Evolutionary conservation across 2,329 filamentous ascomycete genomes (phyloP), one percentile per base, ranked within the genome.

Genomic region (Epichloe bromicola): DNA sequence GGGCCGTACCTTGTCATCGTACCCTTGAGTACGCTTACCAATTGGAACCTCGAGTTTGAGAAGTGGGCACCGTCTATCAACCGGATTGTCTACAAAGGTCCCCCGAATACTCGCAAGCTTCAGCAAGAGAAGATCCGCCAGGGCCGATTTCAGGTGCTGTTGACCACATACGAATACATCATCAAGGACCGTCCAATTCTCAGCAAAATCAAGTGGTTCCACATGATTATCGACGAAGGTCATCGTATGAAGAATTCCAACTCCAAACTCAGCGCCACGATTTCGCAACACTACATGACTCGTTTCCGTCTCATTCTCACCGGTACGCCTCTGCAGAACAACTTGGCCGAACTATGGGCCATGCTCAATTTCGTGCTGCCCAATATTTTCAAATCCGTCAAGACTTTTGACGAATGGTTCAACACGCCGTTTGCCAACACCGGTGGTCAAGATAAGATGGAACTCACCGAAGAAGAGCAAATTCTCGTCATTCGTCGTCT

Each of bases 341-440:
- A 97, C 65, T 75, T 98, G 40, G 83, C 89, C 3, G 93, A 98
- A 66, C 73, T 98, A 61, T 98, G 93, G 93, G 88, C 93, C 26
- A 84, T 98, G 74, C 85, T 98, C 62, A 98, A 98, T 72, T 98
- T 98, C 67, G 93, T 96, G 40, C 74, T 98, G 46, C 93, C 93
- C 3, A 97, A 88, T 60, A 98, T 98, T 58, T 98, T 98, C 83
- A 98, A 98, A 67, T 97, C 93, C 2, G 89, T 91, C 55, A 96
- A 93, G 66, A 97, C 91, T 2, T 98, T 98, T 63, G 93, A 98
- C 66, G 93, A 98, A 67, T 98, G 93, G 93, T 98, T 98, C 81
- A 98, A 97, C 66, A 98, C 93, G 26, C 93, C 93, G 0, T 98
- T 98, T 67, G 93, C 93, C 59, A 98, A 98, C 65, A 98, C 93